Conservation (phyloP, 805 yeast species). For the Metschnikowia baotianmanensis region DNA sequence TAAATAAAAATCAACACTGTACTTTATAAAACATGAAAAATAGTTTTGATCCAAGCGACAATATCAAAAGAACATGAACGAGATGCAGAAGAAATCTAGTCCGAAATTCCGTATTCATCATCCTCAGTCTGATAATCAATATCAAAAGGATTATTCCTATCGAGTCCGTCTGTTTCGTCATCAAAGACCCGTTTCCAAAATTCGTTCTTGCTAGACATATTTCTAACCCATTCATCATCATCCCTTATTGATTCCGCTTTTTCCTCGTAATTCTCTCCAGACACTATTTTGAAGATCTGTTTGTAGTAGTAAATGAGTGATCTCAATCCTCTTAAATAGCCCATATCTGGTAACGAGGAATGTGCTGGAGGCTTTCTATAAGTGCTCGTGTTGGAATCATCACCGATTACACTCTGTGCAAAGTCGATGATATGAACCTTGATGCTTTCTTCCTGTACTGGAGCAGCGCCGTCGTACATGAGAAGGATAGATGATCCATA, state of each 20-base stretch:
- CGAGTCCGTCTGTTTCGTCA: slow-evolving; percentile 5
- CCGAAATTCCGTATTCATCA: slow-evolving; percentile 19
- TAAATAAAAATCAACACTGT: slow-evolving; percentile 22
- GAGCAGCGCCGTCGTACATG: slow-evolving; percentile 74
- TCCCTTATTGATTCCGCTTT: slow-evolving; percentile 11
- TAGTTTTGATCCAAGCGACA: background rate
- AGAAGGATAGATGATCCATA: slow-evolving; percentile 88
- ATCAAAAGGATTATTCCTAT: slow-evolving; percentile 15
- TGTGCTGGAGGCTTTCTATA: slow-evolving; percentile 69
- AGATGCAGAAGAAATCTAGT: slow-evolving; percentile 1
- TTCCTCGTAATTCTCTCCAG: slow-evolving; percentile 31
- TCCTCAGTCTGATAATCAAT: slow-evolving; percentile 7
- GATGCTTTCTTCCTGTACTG: slow-evolving; percentile 16
- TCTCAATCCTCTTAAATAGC: slow-evolving; percentile 78
- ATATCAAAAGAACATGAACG: background rate
- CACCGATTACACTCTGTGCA: slow-evolving; percentile 83
- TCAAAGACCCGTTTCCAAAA: slow-evolving; percentile 15
- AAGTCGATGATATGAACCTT: slow-evolving; percentile 85
- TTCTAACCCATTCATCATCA: slow-evolving; percentile 4
- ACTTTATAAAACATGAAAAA: slow-evolving; percentile 3
- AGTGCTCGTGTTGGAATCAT: slow-evolving; percentile 26
- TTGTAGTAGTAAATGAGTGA: slow-evolving; percentile 70
- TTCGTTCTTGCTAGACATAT: background rate
- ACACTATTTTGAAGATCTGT: slow-evolving; percentile 53
- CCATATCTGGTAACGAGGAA: slow-evolving; percentile 64